These are phyloP conservation scores for Hemileccinum rubropunctum DNA, from an alignment of 768 basidiomycete genomes.

Conservation along the genomic window DNA sequence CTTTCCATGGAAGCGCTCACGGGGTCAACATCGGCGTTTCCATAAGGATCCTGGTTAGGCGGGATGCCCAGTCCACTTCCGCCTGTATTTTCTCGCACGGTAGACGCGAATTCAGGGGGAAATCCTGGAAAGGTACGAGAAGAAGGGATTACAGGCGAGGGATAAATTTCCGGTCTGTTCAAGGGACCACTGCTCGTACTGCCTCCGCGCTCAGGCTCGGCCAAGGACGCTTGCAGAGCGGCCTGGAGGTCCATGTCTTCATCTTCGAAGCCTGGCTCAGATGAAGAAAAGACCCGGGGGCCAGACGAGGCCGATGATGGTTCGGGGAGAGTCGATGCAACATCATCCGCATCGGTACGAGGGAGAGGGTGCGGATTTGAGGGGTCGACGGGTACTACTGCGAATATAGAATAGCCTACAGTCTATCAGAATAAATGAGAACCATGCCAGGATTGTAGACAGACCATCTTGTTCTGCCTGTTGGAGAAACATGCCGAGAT, in stretches of 20 bases:
- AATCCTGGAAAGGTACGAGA: conserved; percentile 28
- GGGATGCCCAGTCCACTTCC: conserved; percentile 20
- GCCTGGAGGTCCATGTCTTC: conserved; percentile 89
- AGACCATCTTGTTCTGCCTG: conserved; percentile 84
- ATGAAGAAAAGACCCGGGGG: conserved; percentile 8
- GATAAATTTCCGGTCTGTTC: conserved; percentile 15
- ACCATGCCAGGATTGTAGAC: conserved; percentile 8
- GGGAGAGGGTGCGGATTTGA: conserved; percentile 50
- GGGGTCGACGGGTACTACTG: conserved; percentile 62
- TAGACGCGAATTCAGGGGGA: conserved; percentile 4
- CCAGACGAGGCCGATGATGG: conserved; percentile 27
- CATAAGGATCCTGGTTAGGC: conserved; percentile 30
- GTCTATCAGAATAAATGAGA: conserved; percentile 7
- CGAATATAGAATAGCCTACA: conserved; percentile 80
- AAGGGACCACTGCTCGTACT: conserved; percentile 5
- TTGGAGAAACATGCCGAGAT: conserved; percentile 81
- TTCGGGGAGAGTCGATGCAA: conserved; percentile 64
- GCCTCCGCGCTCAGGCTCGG: conserved; percentile 19
- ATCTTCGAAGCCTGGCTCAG: conserved; percentile 54
- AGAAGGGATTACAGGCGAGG: conserved; percentile 25
- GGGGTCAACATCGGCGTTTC: conserved; percentile 44
- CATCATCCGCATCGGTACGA: conserved; percentile 66
- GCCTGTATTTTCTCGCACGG: conserved; percentile 15
- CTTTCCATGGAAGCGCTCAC: conserved; percentile 67
- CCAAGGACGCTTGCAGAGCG: conserved; percentile 79